Percentiles rank a stretch among this genome's conserved stretches.
Conservation (phyloP, 768 basidiomycete genomes). For the Suillus hirtellus region DNA sequence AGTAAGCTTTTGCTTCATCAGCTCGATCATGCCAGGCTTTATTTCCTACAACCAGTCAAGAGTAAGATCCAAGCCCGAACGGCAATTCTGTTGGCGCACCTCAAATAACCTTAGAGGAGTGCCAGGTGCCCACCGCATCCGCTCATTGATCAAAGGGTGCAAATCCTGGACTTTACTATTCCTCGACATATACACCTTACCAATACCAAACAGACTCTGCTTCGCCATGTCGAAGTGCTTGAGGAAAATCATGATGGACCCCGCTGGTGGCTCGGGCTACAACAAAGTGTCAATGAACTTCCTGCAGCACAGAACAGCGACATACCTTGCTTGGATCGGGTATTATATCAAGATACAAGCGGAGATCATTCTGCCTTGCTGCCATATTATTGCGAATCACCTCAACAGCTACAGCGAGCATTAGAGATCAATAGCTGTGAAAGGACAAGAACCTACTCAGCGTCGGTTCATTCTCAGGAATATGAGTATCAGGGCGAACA, state of each 20-base stretch:
- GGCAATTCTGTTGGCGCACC: constrained; percentile 38
- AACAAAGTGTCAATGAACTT: constrained; percentile 11
- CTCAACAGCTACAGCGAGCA: constrained; percentile 71
- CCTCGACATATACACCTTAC: constrained; percentile 86
- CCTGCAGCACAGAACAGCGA: constrained; percentile 5
- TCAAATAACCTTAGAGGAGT: constrained; percentile 95
- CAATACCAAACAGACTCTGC: constrained; percentile 82
- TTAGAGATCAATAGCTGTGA: neutral
- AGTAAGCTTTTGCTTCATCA: constrained; percentile 93
- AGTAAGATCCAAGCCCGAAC: neutral
- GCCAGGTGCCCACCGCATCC: constrained; percentile 93
- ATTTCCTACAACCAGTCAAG: constrained; percentile 70
- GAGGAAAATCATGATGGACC: constrained; percentile 96
- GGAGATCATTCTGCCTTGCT: constrained; percentile 89
- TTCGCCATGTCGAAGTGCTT: constrained; percentile 97
- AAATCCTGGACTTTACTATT: constrained; percentile 89
- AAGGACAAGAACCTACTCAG: constrained; percentile 62
- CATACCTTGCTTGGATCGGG: constrained; percentile 74
- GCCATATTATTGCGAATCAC: constrained; percentile 98
- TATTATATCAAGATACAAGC: constrained; percentile 92
- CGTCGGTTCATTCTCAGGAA: constrained; percentile 90
- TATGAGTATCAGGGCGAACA: constrained; percentile 93
- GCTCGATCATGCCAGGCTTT: constrained; percentile 99
- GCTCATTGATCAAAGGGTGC: constrained; percentile 83
- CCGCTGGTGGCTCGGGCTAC: constrained; percentile 72